Percentiles rank a stretch among this genome's conserved stretches.
Evolutionary conservation across 805 yeast species (phyloP).

Genomic region (Kodamaea restingae): DNA sequence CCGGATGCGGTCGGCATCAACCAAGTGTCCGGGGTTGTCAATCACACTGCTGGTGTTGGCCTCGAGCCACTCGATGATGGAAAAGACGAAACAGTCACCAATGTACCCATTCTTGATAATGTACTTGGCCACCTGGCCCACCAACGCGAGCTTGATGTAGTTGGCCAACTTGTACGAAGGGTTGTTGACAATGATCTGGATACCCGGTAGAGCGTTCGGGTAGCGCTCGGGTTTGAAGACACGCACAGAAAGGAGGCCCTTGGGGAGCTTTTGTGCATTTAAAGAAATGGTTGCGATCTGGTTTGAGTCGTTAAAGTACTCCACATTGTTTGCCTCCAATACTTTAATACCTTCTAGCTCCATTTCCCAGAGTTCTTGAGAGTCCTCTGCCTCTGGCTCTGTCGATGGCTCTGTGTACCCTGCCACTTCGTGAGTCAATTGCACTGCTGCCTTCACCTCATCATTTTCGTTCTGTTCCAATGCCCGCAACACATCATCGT

Average conservation of each 20-base stretch:
- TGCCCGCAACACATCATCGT: constrained; percentile 54
- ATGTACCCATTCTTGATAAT: constrained; percentile 41
- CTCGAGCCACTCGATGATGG: constrained; percentile 76
- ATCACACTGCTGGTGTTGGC: constrained; percentile 55
- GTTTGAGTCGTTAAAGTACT: constrained; percentile 19
- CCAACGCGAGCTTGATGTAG: constrained; percentile 60
- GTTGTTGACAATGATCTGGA: constrained; percentile 45
- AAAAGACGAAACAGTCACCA: constrained; percentile 69
- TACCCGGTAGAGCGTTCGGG: constrained; percentile 68
- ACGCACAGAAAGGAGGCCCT: constrained; percentile 20
- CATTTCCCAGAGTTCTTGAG: constrained; percentile 58
- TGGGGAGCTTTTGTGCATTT: constrained; percentile 16
- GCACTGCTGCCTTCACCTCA: constrained; percentile 49
- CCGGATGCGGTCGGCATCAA: constrained; percentile 8
- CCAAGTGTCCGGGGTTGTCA: constrained; percentile 71
- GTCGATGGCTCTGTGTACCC: constrained; percentile 2
- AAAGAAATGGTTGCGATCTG: constrained; percentile 32
- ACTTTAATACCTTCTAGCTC: constrained; percentile 67
- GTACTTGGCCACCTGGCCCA: constrained; percentile 44
- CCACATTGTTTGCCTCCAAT: constrained; percentile 50
- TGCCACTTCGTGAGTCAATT: constrained; percentile 39
- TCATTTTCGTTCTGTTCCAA: constrained; percentile 39
- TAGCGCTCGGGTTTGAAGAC: constrained; percentile 39
- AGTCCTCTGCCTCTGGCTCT: constrained; percentile 20
- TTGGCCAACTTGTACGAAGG: constrained; percentile 55